phyloP scores from a whole-genome alignment of 1,139 yeast genomes.

The Lodderomyces metapsilosis region DNA sequence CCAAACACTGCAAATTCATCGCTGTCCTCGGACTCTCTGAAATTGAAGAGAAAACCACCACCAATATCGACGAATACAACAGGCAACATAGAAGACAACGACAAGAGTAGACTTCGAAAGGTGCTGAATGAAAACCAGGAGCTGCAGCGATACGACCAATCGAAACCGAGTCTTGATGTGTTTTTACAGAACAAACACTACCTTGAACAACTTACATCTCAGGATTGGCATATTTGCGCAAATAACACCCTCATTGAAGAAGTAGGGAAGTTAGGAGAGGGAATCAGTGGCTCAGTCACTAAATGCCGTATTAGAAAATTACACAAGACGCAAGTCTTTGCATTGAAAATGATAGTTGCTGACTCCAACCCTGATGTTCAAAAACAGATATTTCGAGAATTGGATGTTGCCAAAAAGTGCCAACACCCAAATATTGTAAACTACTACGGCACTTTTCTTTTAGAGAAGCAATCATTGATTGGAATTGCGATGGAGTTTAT shows the following conservation, averaged over 20 bases:
- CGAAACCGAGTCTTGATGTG: not conserved
- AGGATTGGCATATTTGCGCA: constrained; percentile 73
- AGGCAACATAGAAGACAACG: not conserved
- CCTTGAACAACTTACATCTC: constrained; percentile 64
- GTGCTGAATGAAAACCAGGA: not conserved
- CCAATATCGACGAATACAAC: constrained; percentile 33
- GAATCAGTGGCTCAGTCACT: constrained; percentile 88
- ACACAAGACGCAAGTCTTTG: constrained; percentile 60
- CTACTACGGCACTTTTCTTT: constrained; percentile 88
- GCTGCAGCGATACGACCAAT: not conserved
- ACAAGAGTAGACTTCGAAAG: not conserved
- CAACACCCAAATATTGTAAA: constrained; percentile 81
- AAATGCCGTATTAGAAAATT: constrained; percentile 47
- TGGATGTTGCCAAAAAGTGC: constrained; percentile 83
- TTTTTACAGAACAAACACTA: constrained; percentile 16
- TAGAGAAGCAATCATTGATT: constrained; percentile 71
- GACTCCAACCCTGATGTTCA: constrained; percentile 84
- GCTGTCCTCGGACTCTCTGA: constrained; percentile 15
- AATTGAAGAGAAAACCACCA: constrained; percentile 38
- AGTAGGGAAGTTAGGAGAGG: constrained; percentile 80
- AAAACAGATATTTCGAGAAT: constrained; percentile 79
- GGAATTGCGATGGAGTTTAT: constrained; percentile 94
- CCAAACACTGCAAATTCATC: constrained; percentile 10
- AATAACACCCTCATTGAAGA: constrained; percentile 35
- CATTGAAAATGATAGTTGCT: constrained; percentile 74